These are phyloP conservation scores for Punctularia strigosozonata DNA, from an alignment of 768 basidiomycete species.

Conservation along the genomic window DNA sequence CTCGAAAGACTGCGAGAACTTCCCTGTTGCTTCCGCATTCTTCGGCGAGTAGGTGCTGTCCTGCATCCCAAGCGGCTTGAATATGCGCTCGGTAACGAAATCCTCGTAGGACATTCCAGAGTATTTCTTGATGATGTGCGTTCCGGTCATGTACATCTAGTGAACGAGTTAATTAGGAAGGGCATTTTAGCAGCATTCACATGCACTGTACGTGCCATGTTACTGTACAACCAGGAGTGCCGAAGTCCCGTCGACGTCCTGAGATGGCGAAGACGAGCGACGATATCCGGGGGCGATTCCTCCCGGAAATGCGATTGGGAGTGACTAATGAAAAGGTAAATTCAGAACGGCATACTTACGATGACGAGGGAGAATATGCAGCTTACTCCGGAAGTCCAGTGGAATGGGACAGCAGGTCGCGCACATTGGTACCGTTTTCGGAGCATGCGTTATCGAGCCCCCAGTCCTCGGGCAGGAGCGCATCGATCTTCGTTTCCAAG, in stretches of 20 bases:
- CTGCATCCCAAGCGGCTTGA: slow-evolving; percentile 28
- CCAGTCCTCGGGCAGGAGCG: slow-evolving; percentile 31
- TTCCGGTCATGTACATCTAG: slow-evolving; percentile 27
- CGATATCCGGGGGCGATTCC: slow-evolving; percentile 16
- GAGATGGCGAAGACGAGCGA: slow-evolving; percentile 18
- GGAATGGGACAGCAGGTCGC: slow-evolving; percentile 27
- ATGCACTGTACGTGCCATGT: slow-evolving; percentile 14
- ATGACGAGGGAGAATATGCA: background rate
- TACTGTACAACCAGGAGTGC: slow-evolving; percentile 26
- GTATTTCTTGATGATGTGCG: slow-evolving; percentile 23
- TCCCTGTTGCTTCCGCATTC: slow-evolving; percentile 21
- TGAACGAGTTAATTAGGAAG: background rate
- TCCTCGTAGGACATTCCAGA: slow-evolving; percentile 22
- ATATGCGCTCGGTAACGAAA: slow-evolving; percentile 30
- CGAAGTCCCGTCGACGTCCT: slow-evolving; percentile 23
- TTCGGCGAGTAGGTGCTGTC: slow-evolving; percentile 24
- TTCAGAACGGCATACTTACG: background rate
- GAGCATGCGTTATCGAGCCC: slow-evolving; percentile 29
- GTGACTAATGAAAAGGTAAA: slow-evolving; percentile 15
- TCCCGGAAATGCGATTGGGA: slow-evolving; percentile 17
- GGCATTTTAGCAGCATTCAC: background rate
- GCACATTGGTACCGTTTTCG: slow-evolving; percentile 20
- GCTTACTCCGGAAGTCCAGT: slow-evolving; percentile 30
- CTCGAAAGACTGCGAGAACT: slow-evolving; percentile 22
- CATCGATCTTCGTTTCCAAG: slow-evolving; percentile 18